These are phyloP conservation scores for Meira nashicola DNA, from an alignment of 1,284 basidiomycete genomes.

Conservation along the genomic window DNA sequence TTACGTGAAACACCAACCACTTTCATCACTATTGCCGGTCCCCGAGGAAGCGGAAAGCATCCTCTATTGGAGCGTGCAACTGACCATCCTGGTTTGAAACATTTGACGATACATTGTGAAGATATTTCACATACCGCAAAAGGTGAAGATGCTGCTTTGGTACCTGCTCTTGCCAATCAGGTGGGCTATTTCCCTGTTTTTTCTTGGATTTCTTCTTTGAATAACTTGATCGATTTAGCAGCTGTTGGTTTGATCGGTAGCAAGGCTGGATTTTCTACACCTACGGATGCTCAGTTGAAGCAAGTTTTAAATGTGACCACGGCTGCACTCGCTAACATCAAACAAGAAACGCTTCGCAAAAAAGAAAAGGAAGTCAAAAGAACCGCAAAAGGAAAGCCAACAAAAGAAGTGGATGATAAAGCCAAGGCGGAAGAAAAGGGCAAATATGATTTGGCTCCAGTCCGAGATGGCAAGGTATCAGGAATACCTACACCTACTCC, in stretches of 20 bases:
- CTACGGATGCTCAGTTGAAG: constrained; percentile 78
- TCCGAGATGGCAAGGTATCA: not conserved
- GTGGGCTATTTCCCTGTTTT: constrained; percentile 66
- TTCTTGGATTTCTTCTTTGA: constrained; percentile 78
- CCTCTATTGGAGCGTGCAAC: constrained; percentile 63
- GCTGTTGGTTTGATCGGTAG: constrained; percentile 88
- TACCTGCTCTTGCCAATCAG: constrained; percentile 69
- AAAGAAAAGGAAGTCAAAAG: constrained; percentile 31
- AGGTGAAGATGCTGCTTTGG: constrained; percentile 64
- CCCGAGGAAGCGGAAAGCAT: constrained; percentile 83
- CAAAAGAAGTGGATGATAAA: not conserved
- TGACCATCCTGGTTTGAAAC: constrained; percentile 18
- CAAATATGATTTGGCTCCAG: not conserved
- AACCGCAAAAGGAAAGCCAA: constrained; percentile 28
- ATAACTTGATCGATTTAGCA: constrained; percentile 83
- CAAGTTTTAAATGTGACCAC: constrained; percentile 75
- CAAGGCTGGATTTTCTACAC: constrained; percentile 82
- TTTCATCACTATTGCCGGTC: constrained; percentile 74
- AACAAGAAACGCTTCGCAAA: constrained; percentile 45
- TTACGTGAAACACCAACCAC: constrained; percentile 70
- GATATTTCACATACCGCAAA: constrained; percentile 65
- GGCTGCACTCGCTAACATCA: constrained; percentile 66
- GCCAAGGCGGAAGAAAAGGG: no score
- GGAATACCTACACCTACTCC: not conserved
- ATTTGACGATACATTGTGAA: constrained; percentile 67